Evolutionary conservation across 2,329 filamentous ascomycete genomes (phyloP), one percentile per base, ranked within the genome.

Genomic region (Phialocephala subalpina): DNA sequence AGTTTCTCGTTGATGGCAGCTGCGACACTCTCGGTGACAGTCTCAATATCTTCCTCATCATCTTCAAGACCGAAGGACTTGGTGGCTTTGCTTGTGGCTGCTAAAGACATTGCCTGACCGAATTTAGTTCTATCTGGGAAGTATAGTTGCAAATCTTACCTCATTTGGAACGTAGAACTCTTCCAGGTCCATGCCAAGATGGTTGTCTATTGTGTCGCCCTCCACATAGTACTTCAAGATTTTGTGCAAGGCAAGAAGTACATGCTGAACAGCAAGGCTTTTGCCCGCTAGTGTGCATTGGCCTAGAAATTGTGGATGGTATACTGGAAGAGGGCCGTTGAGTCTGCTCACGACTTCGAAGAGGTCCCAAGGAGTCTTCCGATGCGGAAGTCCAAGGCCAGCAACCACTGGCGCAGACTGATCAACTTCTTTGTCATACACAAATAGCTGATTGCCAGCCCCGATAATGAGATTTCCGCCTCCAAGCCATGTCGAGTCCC

Each of bases 401-500:
- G 69, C 66, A 18, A 76, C 64, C 8, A 72, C 68, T 57, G 73
- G 68, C 36, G 69, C 67, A 45, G 85, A 84, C 6, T 87, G 82
- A 63, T 90, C 86, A 27, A 97, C 87, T n/a, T 87, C 83, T 66
- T 94, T 88, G 72, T 93, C 92, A 75, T 94, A 90, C 7, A 97
- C 84, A 76, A 97, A 94, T 14, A 99, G 83, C 75, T 97, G 94
- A 75, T 97, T 97, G 0, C 96, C 96, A 8, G 94, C 89, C 0
- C 94, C 94, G 63, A 98, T 90, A 6, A 97, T 90, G 14, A 99
- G 84, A 73, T 94, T 90, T 0, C 94, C 95, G 73, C 92, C 90
- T 33, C 90, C 88, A 14, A 97, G 82, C 96, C 96, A 99, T 18
- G 93, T 93, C 0, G 94, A 97, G 76, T 97, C 94, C 1, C 94